A percentile compares a stretch with the other conserved stretches of the same genome.
These are phyloP conservation scores for Verbena officinalis DNA, from an alignment of 257 asterid species.

Conservation along the genomic window DNA sequence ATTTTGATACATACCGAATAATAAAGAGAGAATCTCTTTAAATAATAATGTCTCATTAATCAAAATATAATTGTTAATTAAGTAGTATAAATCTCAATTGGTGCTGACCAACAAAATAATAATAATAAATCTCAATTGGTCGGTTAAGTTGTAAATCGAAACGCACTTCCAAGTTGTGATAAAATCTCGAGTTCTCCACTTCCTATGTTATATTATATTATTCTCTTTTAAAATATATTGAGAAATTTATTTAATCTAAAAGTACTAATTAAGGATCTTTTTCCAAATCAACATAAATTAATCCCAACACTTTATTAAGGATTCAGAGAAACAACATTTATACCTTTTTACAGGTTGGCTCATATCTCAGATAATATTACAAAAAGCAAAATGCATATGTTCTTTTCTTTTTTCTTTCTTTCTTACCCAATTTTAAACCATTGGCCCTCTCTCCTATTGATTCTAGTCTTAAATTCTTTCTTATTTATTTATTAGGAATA, in stretches of 20 bases:
- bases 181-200: conserved; percentile 29
- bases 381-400: neutral
- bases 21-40: too few relatives aligned
- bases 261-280: too few relatives aligned
- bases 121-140: too few relatives aligned
- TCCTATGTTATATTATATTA: conserved; percentile 3
- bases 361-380: neutral
- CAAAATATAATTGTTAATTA: too few relatives aligned
- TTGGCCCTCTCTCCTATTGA: too few relatives aligned
- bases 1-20: too few relatives aligned
- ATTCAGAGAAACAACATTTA: conserved; percentile 21
- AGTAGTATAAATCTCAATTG: too few relatives aligned
- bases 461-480: neutral
- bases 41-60: too few relatives aligned
- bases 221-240: conserved; percentile 9
- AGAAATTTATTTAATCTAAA: neutral
- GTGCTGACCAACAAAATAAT: too few relatives aligned
- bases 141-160: conserved; percentile 12
- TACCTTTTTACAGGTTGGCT: conserved; percentile 28
- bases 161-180: conserved; percentile 19
- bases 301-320: neutral
- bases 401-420: neutral
- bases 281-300: neutral
- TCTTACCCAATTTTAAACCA: too few relatives aligned
- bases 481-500: too few relatives aligned